Evolutionary conservation across 2,329 filamentous ascomycete species (phyloP).

Genomic region (Colletotrichum tamarilloi): DNA sequence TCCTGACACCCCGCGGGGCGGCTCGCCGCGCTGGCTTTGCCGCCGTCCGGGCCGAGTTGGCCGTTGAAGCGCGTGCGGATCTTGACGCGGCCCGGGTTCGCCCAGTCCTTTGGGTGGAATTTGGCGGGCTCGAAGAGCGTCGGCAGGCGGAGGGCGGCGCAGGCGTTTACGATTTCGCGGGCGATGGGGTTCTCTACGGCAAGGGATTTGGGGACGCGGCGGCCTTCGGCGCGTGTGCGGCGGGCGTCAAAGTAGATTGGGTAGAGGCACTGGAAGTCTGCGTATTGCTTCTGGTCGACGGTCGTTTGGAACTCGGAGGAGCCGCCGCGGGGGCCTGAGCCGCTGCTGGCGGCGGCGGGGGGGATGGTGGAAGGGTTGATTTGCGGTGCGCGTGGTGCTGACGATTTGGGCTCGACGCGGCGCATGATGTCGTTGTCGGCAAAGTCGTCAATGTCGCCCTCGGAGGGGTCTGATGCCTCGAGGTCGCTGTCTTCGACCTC

Average conservation of each 20-base stretch:
- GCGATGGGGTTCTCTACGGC: conserved; percentile 90
- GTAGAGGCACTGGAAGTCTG: conserved; percentile 89
- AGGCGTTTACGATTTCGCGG: conserved; percentile 89
- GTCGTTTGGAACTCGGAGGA: conserved; percentile 42
- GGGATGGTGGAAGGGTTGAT: conserved; percentile 52
- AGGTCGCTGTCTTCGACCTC: conserved; percentile 87
- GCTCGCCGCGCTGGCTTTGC: conserved; percentile 47
- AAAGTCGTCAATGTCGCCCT: conserved; percentile 81
- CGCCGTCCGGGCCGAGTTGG: conserved; percentile 62
- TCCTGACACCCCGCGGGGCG: conserved; percentile 50
- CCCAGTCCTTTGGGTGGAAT: conserved; percentile 96
- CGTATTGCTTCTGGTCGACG: conserved; percentile 69
- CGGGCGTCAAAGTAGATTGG: conserved; percentile 92
- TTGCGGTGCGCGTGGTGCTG: conserved; percentile 41
- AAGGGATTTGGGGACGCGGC: conserved; percentile 77
- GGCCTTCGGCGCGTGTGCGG: conserved; percentile 80
- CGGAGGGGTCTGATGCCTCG: conserved; percentile 82
- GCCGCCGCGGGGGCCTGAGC: conserved; percentile 47
- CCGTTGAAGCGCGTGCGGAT: conserved; percentile 53
- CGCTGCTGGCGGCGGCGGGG: conserved; percentile 45
- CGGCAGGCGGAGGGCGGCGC: conserved; percentile 75
- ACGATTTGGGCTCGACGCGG: conserved; percentile 49
- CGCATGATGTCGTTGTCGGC: conserved; percentile 67
- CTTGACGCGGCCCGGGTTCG: conserved; percentile 91
- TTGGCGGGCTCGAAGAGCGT: conserved; percentile 92